Conservation (phyloP, 768 basidiomycete genomes). For the Hericium erinaceus region DNA sequence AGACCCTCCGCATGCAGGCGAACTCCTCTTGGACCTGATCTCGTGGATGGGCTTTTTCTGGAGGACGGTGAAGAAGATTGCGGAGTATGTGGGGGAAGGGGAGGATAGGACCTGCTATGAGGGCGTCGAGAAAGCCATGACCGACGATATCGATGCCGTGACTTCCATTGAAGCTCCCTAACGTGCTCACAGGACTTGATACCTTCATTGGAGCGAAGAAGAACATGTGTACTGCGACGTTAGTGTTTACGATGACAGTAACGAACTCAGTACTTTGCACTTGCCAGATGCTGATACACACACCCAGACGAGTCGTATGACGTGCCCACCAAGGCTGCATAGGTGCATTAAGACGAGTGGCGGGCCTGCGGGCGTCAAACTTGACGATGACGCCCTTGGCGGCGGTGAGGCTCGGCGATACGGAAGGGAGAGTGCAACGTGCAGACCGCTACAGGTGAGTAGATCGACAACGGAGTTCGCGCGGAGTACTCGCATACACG, state of each 20-base stretch:
- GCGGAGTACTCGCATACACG: too few relatives aligned
- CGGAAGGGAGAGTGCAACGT: too few relatives aligned
- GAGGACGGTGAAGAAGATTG: slow-evolving; percentile 85
- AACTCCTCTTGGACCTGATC: too few relatives aligned
- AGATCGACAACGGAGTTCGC: too few relatives aligned
- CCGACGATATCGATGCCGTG: slow-evolving; percentile 62
- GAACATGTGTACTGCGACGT: slow-evolving; percentile 91
- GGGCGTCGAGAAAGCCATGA: slow-evolving; percentile 70
- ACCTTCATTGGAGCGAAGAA: slow-evolving; percentile 89
- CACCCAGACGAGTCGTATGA: slow-evolving; percentile 79
- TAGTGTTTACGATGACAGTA: slow-evolving; percentile 78
- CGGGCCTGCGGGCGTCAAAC: too few relatives aligned
- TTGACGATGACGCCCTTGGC: too few relatives aligned
- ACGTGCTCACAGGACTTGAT: neutral
- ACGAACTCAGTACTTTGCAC: slow-evolving; percentile 7
- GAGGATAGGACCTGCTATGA: slow-evolving; percentile 70
- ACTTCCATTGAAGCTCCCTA: neutral
- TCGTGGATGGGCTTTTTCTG: slow-evolving; percentile 94
- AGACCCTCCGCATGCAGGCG: slow-evolving; percentile 80
- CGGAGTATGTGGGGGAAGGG: slow-evolving; percentile 73
- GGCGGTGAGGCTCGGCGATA: too few relatives aligned
- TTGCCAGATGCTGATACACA: neutral
- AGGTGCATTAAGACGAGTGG: too few relatives aligned
- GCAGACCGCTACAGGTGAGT: too few relatives aligned
- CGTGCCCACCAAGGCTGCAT: slow-evolving; percentile 64